phyloP scores from a whole-genome alignment of 106 monocot species.

The Alisma plantagoaquatica region DNA sequence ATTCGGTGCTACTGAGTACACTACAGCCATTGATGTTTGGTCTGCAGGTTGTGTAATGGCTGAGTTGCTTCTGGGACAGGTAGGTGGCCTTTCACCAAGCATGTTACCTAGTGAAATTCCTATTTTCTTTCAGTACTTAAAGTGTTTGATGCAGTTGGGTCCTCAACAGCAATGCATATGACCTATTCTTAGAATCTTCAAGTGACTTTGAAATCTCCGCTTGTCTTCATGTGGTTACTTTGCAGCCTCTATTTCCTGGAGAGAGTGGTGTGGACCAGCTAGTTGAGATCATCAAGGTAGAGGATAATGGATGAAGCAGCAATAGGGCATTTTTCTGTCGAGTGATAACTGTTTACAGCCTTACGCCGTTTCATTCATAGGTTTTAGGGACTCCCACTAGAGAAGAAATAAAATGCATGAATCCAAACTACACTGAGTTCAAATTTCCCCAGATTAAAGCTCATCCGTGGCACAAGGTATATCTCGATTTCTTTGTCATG shows the following conservation, averaged over 20 bases:
- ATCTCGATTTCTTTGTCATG: conserved; percentile 1
- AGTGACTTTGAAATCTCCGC: too few relatives aligned
- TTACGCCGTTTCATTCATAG: too few relatives aligned
- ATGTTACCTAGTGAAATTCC: too few relatives aligned
- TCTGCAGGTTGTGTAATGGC: conserved; percentile 49
- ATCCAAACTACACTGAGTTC: conserved; percentile 58
- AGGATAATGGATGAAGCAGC: not conserved
- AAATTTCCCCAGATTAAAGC: conserved; percentile 49
- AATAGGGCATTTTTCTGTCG: too few relatives aligned
- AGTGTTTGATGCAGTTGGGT: too few relatives aligned
- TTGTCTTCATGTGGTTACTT: too few relatives aligned
- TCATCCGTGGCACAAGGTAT: conserved; percentile 57
- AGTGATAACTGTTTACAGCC: too few relatives aligned
- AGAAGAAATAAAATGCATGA: conserved; percentile 72
- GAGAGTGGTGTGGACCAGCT: conserved; percentile 70
- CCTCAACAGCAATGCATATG: too few relatives aligned
- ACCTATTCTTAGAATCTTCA: too few relatives aligned
- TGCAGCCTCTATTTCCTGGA: conserved; percentile 59
- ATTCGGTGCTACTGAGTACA: conserved; percentile 60
- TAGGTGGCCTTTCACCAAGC: too few relatives aligned
- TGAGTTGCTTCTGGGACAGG: conserved; percentile 46
- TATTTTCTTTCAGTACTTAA: too few relatives aligned
- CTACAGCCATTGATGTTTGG: conserved; percentile 50
- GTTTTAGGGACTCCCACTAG: conserved; percentile 60
- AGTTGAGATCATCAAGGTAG: conserved; percentile 69